Percentiles rank a stretch among this genome's conserved stretches.
These are phyloP conservation scores for Pseudisothecium myosuroides DNA, from an alignment of 225 moss, liverwort and hornwort species.

Conservation along the genomic window DNA sequence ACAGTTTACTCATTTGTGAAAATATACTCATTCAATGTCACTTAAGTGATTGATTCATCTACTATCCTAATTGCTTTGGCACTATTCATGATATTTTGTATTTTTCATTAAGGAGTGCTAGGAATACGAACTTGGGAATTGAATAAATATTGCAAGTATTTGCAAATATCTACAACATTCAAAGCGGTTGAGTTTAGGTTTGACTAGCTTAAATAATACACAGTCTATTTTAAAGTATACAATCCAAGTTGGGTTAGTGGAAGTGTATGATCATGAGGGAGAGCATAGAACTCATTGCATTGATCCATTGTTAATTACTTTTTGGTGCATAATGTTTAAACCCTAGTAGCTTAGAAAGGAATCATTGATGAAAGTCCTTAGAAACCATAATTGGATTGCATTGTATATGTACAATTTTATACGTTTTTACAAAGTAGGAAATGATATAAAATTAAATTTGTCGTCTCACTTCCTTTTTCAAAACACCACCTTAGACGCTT, in stretches of 20 bases:
- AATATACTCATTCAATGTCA: no score
- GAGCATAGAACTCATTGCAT: not conserved
- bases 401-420: not conserved
- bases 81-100: no score
- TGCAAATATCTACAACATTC: no score
- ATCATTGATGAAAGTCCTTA: not conserved
- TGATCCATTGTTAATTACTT: not conserved
- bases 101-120: no score
- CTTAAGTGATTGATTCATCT: no score
- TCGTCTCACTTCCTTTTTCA: fast-evolving
- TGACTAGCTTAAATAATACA: not conserved
- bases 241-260: not conserved
- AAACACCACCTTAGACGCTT: not conserved
- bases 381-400: not conserved
- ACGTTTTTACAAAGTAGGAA: not conserved
- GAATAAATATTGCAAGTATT: no score
- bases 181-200: not conserved
- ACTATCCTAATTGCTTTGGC: no score
- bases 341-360: fast-evolving
- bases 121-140: no score
- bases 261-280: not conserved
- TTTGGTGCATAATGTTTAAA: no score
- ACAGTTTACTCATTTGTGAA: no score
- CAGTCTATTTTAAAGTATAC: not conserved
- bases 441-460: not conserved